These are phyloP conservation scores for Camillea tinctor DNA, from an alignment of 2,329 filamentous ascomycete genomes.

Conservation along the genomic window DNA sequence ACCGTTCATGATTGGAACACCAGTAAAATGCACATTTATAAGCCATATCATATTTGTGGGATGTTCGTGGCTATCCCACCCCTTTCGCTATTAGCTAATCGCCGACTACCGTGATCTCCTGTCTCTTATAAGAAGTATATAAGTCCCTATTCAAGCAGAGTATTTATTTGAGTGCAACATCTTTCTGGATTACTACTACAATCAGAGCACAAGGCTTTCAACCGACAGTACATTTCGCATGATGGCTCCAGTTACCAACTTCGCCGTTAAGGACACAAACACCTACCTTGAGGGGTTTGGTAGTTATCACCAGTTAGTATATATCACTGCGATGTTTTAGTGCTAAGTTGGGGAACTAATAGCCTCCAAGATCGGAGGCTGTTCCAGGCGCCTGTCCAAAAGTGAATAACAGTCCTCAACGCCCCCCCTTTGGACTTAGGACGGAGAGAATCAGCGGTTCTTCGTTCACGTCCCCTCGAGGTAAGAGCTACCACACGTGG, in stretches of 20 bases:
- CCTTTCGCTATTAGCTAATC: too few species aligned
- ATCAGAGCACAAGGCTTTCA: too few species aligned
- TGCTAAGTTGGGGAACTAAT: neutral
- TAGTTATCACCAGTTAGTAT: slow-evolving; percentile 16
- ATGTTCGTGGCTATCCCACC: too few species aligned
- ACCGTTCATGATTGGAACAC: too few species aligned
- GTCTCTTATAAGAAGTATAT: too few species aligned
- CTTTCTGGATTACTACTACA: too few species aligned
- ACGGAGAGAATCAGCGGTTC: slow-evolving; percentile 76
- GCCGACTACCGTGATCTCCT: too few species aligned
- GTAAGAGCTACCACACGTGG: slow-evolving; percentile 70
- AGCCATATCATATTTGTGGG: too few species aligned
- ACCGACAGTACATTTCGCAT: neutral
- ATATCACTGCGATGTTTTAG: neutral
- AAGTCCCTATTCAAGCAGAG: too few species aligned
- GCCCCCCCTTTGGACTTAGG: slow-evolving; percentile 75
- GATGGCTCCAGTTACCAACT: slow-evolving; percentile 12
- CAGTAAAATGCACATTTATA: too few species aligned
- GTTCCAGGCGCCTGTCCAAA: slow-evolving; percentile 71
- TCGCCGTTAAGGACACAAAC: slow-evolving; percentile 15
- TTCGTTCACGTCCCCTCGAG: slow-evolving; percentile 67
- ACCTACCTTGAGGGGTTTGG: slow-evolving; percentile 15
- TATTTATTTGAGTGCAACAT: too few species aligned
- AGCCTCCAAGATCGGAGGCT: slow-evolving; percentile 67
- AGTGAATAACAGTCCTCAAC: slow-evolving; percentile 79